Conservation (phyloP, 2,329 filamentous ascomycete genomes). For the Colletotrichum tamarilloi region DNA sequence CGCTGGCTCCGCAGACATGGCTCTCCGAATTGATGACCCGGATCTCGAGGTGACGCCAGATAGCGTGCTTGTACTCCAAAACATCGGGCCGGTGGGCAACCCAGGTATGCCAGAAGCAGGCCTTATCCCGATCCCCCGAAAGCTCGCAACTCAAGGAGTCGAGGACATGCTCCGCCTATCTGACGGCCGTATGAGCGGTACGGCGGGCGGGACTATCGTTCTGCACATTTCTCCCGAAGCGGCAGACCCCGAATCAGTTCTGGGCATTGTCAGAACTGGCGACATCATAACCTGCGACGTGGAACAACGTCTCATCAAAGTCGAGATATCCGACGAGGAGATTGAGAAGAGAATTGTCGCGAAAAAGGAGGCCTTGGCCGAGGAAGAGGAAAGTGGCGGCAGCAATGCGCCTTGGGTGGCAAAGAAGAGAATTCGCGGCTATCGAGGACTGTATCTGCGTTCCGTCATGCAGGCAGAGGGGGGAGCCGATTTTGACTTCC, state of each 20-base stretch:
- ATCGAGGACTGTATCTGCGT: constrained; percentile 68
- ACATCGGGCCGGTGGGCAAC: constrained; percentile 89
- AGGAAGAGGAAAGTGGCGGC: constrained; percentile 47
- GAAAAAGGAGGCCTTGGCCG: constrained; percentile 56
- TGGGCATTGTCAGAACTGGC: constrained; percentile 81
- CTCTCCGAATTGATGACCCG: constrained; percentile 67
- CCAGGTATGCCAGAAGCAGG: constrained; percentile 94
- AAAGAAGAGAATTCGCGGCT: constrained; percentile 60
- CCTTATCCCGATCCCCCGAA: constrained; percentile 74
- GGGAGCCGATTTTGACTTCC: constrained; percentile 71
- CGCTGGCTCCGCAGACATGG: constrained; percentile 80
- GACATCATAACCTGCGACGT: constrained; percentile 85
- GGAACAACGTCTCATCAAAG: constrained; percentile 67
- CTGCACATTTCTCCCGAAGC: constrained; percentile 90
- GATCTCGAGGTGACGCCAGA: constrained; percentile 70
- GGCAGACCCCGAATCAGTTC: constrained; percentile 77
- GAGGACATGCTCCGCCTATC: constrained; percentile 86
- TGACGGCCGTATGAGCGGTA: constrained; percentile 88
- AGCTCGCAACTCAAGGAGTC: constrained; percentile 79
- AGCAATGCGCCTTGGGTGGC: constrained; percentile 45
- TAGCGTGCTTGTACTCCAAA: constrained; percentile 82
- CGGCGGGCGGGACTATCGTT: constrained; percentile 89
- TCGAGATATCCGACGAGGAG: constrained; percentile 77
- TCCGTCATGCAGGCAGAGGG: constrained; percentile 69
- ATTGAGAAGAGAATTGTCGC: constrained; percentile 68